Evolutionary conservation across 2,329 filamentous ascomycete genomes (phyloP), one percentile per base, ranked within the genome.

Genomic region (Endothia cerciana): DNA sequence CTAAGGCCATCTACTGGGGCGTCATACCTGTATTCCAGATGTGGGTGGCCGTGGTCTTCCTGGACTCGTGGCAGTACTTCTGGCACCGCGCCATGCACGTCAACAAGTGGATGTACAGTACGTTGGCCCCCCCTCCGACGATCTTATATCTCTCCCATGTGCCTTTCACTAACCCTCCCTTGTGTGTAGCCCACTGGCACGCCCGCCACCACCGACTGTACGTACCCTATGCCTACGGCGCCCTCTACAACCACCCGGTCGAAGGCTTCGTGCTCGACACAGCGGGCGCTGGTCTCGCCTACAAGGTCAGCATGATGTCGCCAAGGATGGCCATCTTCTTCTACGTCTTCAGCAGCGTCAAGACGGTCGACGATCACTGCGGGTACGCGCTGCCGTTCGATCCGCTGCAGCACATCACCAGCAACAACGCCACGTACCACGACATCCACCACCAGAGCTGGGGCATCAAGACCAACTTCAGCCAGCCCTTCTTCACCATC

Each of bases 1-100:
- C 93, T 51, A 91, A 90, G 77, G 82, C 86, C 68, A 87, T 97
- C 70, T 98, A 98, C 81, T 91, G 91, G 83, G 80, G 88, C 69
- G 75, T 89, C 47, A 84, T 98, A 69, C 95, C 95, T 0, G 84
- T 81, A 3, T 64, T 94, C 59, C 94, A 98, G 77, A 91, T 97
- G 74, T 80, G 86, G 65, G 74, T 91, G 60, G 95, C 89, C 30
- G 85, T 94, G 67, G 80, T 87, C 70, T 83, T 96, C 70, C 86
- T 98, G 71, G 95, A 99, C 79, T 95, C 93, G 55, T 99, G 95
- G 95, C 94, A 99, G 77, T 99, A 99, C 81, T 97, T 97, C 80
- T 85, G 94, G 73, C 95, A 99, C 79, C 92, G 95, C 47, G 87
- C 91, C 65, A 99, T 99, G 95, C 95, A 99, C 80, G 85, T 95